Evolutionary conservation across 306 rosid genomes (phyloP).

Genomic region (Calophaca sinica): DNA sequence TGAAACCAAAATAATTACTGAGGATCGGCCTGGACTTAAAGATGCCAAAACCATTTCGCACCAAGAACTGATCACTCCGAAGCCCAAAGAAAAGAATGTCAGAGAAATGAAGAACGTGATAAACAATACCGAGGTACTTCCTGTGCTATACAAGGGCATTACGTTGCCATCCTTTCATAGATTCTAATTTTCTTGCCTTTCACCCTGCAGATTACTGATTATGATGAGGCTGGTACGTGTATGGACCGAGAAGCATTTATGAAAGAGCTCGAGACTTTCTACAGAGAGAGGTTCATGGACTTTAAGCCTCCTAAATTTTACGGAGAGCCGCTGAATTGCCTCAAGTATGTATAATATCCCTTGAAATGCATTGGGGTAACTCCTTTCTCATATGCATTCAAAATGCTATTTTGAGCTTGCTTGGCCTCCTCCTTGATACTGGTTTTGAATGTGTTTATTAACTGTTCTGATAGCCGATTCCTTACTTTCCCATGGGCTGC

Average conservation of each 20-base stretch:
- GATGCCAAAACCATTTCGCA: conserved; percentile 31
- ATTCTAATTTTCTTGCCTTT: conserved; percentile 10
- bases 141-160: background rate
- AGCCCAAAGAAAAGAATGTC: conserved; percentile 48
- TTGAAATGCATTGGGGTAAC: background rate
- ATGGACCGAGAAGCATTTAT: conserved; percentile 70
- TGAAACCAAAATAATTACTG: conserved; percentile 40
- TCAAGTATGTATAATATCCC: conserved; percentile 63
- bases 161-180: background rate
- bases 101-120: conserved; percentile 51
- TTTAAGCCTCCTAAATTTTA: conserved; percentile 88
- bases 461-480: conserved; percentile 33
- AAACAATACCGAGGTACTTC: conserved; percentile 56
- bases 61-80: conserved; percentile 46
- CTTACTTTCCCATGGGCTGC: conserved; percentile 42
- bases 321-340: conserved; percentile 82
- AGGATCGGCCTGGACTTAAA: conserved; percentile 44
- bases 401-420: conserved; percentile 31
- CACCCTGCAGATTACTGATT: conserved; percentile 57
- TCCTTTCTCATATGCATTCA: conserved; percentile 29
- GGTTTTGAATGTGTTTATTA: conserved; percentile 27
- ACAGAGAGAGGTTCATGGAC: conserved; percentile 69
- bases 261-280: conserved; percentile 75
- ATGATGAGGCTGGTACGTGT: conserved; percentile 56
- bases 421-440: conserved; percentile 29